Percentiles rank a stretch among this genome's conserved stretches.
phyloP scores from a whole-genome alignment of 352 stramenopile species.

The Phytopythium boreale region DNA sequence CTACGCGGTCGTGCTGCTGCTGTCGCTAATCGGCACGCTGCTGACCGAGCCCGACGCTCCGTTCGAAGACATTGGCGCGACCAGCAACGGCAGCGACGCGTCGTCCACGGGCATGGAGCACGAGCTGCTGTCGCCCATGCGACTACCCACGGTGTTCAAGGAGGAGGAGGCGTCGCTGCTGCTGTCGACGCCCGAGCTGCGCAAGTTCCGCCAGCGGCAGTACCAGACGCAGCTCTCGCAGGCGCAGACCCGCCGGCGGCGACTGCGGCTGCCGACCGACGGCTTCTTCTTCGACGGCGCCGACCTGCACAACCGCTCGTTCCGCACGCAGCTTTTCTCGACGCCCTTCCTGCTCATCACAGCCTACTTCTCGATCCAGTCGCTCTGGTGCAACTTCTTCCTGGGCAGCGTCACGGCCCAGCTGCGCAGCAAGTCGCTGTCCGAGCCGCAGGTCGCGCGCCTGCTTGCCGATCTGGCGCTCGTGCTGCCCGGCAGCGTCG shows the following conservation, averaged over 20 bases:
- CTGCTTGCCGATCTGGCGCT: conserved; percentile 55
- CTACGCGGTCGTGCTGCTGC: conserved; percentile 46
- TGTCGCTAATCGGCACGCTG: conserved; percentile 48
- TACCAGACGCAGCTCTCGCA: conserved; percentile 10
- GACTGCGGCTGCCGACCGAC: conserved; percentile 20
- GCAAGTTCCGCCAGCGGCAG: conserved; percentile 25
- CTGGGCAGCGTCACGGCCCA: conserved; percentile 62
- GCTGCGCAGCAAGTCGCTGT: conserved; percentile 47
- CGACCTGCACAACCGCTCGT: conserved; percentile 51
- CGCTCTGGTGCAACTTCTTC: conserved; percentile 87
- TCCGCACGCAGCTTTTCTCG: conserved; percentile 58
- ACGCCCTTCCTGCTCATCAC: conserved; percentile 64
- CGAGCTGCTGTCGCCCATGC: conserved; percentile 53
- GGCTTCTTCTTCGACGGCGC: conserved; percentile 33
- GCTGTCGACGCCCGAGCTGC: conserved; percentile 45
- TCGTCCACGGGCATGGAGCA: conserved; percentile 18
- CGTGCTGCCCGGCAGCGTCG: conserved; percentile 58
- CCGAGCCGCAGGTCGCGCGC: conserved; percentile 30
- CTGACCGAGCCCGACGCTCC: conserved; percentile 56
- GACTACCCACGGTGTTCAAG: conserved; percentile 53
- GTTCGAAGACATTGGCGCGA: conserved; percentile 22
- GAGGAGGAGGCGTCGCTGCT: conserved; percentile 48
- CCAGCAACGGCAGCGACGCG: background rate
- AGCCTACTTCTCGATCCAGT: conserved; percentile 70
- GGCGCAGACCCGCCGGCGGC: conserved; percentile 9